Conservation (phyloP, 768 basidiomycete genomes). For the Suillus ampliporus region DNA sequence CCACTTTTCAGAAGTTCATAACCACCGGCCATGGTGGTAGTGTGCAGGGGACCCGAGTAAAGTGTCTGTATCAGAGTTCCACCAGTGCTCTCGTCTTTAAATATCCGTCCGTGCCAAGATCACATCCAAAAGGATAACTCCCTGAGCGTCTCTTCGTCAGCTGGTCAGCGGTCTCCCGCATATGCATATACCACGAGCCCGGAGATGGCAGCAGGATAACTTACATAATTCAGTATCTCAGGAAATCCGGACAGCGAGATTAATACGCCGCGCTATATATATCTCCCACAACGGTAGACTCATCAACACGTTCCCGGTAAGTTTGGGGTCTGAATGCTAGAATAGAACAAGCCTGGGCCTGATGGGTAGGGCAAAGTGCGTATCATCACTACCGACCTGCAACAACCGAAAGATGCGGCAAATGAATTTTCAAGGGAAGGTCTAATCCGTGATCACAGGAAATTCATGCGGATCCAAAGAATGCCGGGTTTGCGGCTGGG, state of each 20-base stretch:
- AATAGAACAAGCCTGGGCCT: neutral
- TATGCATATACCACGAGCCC: neutral
- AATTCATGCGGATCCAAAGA: neutral
- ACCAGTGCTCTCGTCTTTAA: neutral
- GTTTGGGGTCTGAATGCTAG: neutral
- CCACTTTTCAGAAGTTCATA: constrained; percentile 25
- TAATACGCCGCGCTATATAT: constrained; percentile 20
- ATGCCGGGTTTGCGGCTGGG: neutral
- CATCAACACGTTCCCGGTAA: neutral
- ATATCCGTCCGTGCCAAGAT: neutral
- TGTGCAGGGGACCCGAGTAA: constrained; percentile 1
- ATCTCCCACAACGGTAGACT: too few relatives aligned
- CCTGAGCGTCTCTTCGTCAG: neutral
- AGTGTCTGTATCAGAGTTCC: neutral
- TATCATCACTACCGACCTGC: neutral
- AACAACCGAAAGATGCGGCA: neutral
- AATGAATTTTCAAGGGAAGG: neutral
- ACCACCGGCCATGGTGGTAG: constrained; percentile 23
- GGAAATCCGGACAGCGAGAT: neutral
- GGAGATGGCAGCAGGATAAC: neutral
- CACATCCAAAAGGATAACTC: neutral
- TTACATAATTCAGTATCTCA: neutral
- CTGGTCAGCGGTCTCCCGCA: neutral
- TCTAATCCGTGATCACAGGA: neutral
- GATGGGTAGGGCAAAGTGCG: neutral